Percentiles rank a stretch among this genome's conserved stretches.
phyloP scores from a whole-genome alignment of 2,329 filamentous ascomycete genomes.

The Bisporella sp. region DNA sequence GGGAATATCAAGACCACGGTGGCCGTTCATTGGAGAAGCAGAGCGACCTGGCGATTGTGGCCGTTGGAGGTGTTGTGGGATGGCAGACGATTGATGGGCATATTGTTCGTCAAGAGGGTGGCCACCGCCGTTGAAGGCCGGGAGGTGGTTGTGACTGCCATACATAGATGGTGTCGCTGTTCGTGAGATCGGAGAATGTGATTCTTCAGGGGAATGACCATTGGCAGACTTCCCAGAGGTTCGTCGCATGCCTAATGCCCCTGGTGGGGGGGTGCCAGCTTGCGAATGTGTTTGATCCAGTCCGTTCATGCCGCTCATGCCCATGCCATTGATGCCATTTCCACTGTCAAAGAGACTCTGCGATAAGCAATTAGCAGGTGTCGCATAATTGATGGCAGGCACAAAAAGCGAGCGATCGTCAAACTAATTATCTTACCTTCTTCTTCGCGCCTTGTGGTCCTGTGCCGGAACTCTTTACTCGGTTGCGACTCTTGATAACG shows the following conservation, averaged over 20 bases:
- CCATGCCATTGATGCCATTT: not conserved
- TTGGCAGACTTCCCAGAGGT: slow-evolving; percentile 66
- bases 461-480: slow-evolving; percentile 80
- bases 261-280: slow-evolving; percentile 42
- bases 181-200: slow-evolving; percentile 72
- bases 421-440: slow-evolving; percentile 53
- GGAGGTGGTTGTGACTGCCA: slow-evolving; percentile 55
- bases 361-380: slow-evolving; percentile 4
- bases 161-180: slow-evolving; percentile 72
- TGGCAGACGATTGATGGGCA: slow-evolving; percentile 52
- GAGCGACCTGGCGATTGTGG: slow-evolving; percentile 51
- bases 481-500: slow-evolving; percentile 98
- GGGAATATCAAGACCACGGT: slow-evolving; percentile 60
- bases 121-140: slow-evolving; percentile 61
- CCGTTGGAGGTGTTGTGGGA: slow-evolving; percentile 42
- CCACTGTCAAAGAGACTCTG: slow-evolving; percentile 34
- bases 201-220: slow-evolving; percentile 60
- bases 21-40: slow-evolving; percentile 43
- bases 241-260: slow-evolving; percentile 44
- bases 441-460: slow-evolving; percentile 72
- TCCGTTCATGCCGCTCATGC: slow-evolving; percentile 39
- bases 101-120: slow-evolving; percentile 57
- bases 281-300: slow-evolving; percentile 50
- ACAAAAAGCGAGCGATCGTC: no score
- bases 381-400: not conserved